Evolutionary conservation across 2,329 filamentous ascomycete species (phyloP).

Genomic region (Rhynchosporium agropyri): DNA sequence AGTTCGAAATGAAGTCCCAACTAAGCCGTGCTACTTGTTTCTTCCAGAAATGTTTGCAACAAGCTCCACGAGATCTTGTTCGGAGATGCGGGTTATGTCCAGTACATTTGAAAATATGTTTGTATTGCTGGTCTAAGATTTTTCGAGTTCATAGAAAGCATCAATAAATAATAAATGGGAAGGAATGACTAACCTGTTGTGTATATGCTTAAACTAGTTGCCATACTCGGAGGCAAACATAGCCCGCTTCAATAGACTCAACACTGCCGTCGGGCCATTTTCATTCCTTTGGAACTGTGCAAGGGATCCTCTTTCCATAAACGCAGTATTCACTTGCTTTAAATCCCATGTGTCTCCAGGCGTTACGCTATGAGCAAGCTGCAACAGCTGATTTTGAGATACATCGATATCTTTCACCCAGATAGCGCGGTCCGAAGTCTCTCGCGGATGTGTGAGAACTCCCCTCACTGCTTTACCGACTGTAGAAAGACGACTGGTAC

Average conservation of each 20-base stretch:
- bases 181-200: conserved; percentile 35
- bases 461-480: conserved; percentile 54
- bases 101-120: conserved; percentile 39
- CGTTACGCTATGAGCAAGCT: conserved; percentile 41
- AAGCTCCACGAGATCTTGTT: conserved; percentile 46
- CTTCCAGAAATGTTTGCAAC: conserved; percentile 30
- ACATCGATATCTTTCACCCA: conserved; percentile 50
- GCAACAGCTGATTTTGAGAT: conserved; percentile 48
- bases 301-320: conserved; percentile 29
- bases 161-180: not conserved
- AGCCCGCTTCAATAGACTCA: conserved; percentile 41
- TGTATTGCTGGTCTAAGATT: not conserved
- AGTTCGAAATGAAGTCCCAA: not conserved
- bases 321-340: conserved; percentile 28
- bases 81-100: conserved; percentile 47
- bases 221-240: conserved; percentile 43
- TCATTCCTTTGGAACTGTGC: conserved; percentile 28
- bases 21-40: conserved; percentile 13
- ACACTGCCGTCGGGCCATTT: conserved; percentile 40
- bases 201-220: conserved; percentile 44
- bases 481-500: conserved; percentile 49
- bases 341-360: conserved; percentile 39
- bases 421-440: conserved; percentile 55
- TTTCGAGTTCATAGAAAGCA: not conserved
- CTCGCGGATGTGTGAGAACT: conserved; percentile 51